Conservation (phyloP, 129 eudicot species). For the Helianthus annuus region HanXRQr2.0-SUNRISE NC_035448.2:166850049-166850548, state of each 20-base stretch:
- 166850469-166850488: no score
- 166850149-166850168: neutral
- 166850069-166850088: neutral
- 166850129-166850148: neutral
- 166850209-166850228: slow-evolving; percentile 1
- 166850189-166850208: neutral
- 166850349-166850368: neutral
- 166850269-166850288: slow-evolving; percentile 1
- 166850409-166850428: neutral
- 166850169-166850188: neutral
- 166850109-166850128: neutral
- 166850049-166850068: neutral
- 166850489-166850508: no score
- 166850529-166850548: no score
- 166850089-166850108: neutral
- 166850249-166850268: neutral
- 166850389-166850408: neutral
- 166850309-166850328: slow-evolving; percentile 22
- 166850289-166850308: slow-evolving; percentile 24
- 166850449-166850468: no score
- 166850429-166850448: no score
- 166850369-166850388: neutral
- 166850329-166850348: slow-evolving; percentile 4
- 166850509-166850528: no score
- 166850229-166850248: no score